phyloP scores from a whole-genome alignment of 495 filamentous ascomycete species.

The Penicilliopsis zonata region DNA sequence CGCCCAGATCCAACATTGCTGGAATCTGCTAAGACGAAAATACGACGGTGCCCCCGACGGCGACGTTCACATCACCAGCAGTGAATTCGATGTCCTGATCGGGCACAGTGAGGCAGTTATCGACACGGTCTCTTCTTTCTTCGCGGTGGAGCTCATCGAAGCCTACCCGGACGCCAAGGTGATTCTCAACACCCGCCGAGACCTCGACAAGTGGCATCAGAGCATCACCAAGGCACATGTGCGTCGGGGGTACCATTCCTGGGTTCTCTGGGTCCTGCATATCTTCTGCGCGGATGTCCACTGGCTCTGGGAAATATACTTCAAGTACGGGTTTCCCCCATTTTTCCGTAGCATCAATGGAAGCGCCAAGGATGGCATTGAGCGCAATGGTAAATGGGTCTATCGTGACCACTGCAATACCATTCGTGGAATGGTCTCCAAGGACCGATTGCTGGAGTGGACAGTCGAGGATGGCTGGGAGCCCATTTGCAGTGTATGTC shows the following conservation, averaged over 20 bases:
- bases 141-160: constrained; percentile 25
- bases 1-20: constrained; percentile 2
- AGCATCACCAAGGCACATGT: constrained; percentile 3
- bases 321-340: constrained; percentile 1
- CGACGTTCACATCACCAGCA: neutral
- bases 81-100: constrained; percentile 31
- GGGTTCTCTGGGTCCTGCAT: neutral
- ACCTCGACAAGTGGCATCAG: constrained; percentile 24
- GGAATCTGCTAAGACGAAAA: constrained; percentile 3
- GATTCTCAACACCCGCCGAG: constrained; percentile 26
- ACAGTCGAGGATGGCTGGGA: constrained; percentile 42
- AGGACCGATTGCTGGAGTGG: constrained; percentile 39
- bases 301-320: neutral
- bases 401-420: constrained; percentile 15
- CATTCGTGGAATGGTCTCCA: constrained; percentile 18
- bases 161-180: constrained; percentile 37
- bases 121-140: constrained; percentile 19
- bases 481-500: constrained; percentile 36
- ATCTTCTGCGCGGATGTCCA: constrained; percentile 1
- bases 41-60: neutral
- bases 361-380: constrained; percentile 7
- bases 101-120: constrained; percentile 29
- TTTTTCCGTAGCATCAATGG: constrained; percentile 17
- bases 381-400: constrained; percentile 14
- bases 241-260: neutral